A percentile compares a stretch with the other conserved stretches of the same genome.
phyloP scores from a whole-genome alignment of 805 yeast genomes.

The Maudiozyma saulgeensis region DNA sequence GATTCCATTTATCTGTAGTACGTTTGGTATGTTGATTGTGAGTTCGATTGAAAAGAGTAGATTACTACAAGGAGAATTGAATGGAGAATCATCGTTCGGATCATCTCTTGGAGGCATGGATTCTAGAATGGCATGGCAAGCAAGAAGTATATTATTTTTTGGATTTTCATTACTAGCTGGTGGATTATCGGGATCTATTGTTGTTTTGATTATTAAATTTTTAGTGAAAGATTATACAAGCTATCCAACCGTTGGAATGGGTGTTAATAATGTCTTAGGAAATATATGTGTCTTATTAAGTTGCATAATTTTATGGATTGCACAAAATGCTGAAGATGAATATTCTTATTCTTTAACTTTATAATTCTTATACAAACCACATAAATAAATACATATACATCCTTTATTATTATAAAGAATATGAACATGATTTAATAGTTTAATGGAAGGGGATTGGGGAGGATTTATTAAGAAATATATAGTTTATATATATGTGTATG shows the following conservation, averaged over 20 bases:
- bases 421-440: too few species aligned
- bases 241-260: constrained; percentile 92
- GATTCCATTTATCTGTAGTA: constrained; percentile 85
- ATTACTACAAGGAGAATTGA: constrained; percentile 31
- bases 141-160: constrained; percentile 76
- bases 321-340: constrained; percentile 93
- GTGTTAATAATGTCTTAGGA: constrained; percentile 75
- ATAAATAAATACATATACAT: not conserved
- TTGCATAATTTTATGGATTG: constrained; percentile 83
- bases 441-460: too few species aligned
- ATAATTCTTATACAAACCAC: constrained; percentile 21
- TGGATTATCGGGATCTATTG: constrained; percentile 85
- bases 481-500: too few species aligned
- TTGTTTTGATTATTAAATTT: constrained; percentile 79
- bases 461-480: too few species aligned
- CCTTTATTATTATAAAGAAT: not conserved
- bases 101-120: constrained; percentile 26
- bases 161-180: constrained; percentile 93
- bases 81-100: constrained; percentile 29
- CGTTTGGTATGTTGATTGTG: constrained; percentile 79
- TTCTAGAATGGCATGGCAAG: constrained; percentile 77
- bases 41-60: constrained; percentile 37
- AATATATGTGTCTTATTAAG: constrained; percentile 77
- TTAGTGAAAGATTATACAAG: constrained; percentile 60
- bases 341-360: constrained; percentile 84